Conservation (phyloP, 345 rosid species). For the Lumnitzera racemosa region DNA sequence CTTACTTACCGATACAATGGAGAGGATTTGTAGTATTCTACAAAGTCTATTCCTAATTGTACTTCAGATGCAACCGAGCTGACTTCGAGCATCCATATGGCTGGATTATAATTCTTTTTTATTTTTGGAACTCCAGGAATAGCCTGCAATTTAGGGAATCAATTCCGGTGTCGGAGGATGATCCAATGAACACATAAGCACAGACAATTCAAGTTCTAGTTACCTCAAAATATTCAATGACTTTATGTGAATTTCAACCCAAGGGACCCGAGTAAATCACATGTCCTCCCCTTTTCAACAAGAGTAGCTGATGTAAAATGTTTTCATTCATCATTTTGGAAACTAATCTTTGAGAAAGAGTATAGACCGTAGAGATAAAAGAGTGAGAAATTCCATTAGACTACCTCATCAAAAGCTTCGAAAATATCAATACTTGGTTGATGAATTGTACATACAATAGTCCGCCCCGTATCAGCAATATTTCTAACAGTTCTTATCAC, state of each 20-base stretch:
- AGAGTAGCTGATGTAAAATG: not conserved
- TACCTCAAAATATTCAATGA: conserved; percentile 22
- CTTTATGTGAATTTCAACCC: conserved; percentile 7
- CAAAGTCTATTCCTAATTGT: conserved; percentile 11
- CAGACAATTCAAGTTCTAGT: not conserved
- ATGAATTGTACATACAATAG: conserved; percentile 11
- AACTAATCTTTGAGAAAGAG: not conserved
- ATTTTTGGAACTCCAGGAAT: conserved; percentile 19
- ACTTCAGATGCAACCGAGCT: conserved; percentile 16
- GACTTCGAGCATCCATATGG: conserved; percentile 21
- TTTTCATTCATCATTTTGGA: not conserved
- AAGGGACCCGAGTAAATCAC: conserved; percentile 1
- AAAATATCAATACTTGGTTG: conserved; percentile 15
- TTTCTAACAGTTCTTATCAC: too few species aligned
- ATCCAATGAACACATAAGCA: not conserved
- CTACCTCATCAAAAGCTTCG: conserved; percentile 15
- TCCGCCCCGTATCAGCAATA: too few species aligned
- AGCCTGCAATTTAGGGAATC: conserved; percentile 8
- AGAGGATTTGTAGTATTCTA: conserved; percentile 12
- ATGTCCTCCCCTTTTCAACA: conserved; percentile 4
- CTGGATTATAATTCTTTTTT: conserved; percentile 11
- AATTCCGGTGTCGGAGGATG: not conserved
- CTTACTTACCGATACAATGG: conserved; percentile 6
- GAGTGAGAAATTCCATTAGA: too few species aligned
- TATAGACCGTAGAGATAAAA: too few species aligned